Percentiles rank a stretch among this genome's conserved stretches.
phyloP scores from a whole-genome alignment of 805 yeast species.

The Yarrowia alimentaria region DNA sequence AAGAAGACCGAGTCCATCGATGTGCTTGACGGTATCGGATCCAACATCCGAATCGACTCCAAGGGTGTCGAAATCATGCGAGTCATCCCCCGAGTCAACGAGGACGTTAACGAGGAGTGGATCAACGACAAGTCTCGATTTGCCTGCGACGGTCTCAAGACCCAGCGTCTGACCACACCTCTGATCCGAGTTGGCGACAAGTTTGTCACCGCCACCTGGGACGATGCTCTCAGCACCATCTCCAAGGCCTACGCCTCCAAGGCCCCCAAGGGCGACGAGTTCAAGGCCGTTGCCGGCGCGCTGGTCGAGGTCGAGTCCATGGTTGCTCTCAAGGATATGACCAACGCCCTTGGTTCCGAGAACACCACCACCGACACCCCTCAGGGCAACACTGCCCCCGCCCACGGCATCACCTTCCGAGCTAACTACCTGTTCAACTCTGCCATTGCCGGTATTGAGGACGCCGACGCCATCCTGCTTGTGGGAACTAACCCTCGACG shows the following conservation, averaged over 20 bases:
- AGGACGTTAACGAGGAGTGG: constrained; percentile 89
- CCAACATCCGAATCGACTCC: constrained; percentile 79
- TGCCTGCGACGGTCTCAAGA: constrained; percentile 80
- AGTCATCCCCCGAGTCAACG: constrained; percentile 80
- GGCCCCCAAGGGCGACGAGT: constrained; percentile 63
- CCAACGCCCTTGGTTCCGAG: constrained; percentile 76
- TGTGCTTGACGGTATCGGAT: constrained; percentile 79
- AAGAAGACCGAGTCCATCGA: constrained; percentile 85
- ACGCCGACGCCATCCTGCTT: constrained; percentile 75
- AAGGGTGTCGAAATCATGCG: constrained; percentile 87
- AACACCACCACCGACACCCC: constrained; percentile 71
- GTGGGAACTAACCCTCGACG: constrained; percentile 87
- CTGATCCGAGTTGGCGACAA: constrained; percentile 65
- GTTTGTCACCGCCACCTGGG: constrained; percentile 80
- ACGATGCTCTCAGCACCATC: constrained; percentile 71
- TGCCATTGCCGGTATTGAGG: constrained; percentile 72
- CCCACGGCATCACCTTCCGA: constrained; percentile 71
- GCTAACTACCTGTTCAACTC: constrained; percentile 80
- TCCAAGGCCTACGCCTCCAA: constrained; percentile 58
- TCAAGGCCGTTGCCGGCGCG: constrained; percentile 81
- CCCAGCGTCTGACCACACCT: constrained; percentile 82
- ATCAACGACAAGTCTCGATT: constrained; percentile 83
- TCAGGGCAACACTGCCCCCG: constrained; percentile 54
- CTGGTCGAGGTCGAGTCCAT: constrained; percentile 77
- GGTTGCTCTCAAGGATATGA: constrained; percentile 76